Evolutionary conservation across 2,329 filamentous ascomycete genomes (phyloP), one percentile per base, ranked within the genome.

Genomic region (Xylariaceae sp.): DNA sequence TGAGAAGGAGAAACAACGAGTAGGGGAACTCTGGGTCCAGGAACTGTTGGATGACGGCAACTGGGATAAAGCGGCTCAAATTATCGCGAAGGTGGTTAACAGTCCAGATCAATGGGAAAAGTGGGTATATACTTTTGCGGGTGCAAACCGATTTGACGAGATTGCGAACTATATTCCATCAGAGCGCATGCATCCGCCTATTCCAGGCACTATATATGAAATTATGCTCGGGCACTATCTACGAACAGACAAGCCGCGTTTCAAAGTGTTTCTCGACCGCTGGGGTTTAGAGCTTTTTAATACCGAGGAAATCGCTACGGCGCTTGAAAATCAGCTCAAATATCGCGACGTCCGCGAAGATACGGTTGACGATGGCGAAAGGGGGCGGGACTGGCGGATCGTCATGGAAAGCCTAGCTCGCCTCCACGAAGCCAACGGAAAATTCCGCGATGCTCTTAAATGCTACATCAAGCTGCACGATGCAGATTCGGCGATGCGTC

Each of bases 381-480:
- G 80, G 59, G 88, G 88, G 0, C 78, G 88, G 49, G 92, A 97
- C 66, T 97, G 93, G 93, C 84, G 85, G 20, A 89, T 95, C 54
- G 81, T 99, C n/a, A 86, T 92, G 75, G 91, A 92, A 67, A 86
- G 89, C 54, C 77, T 99, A 29, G 93, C 91, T 0, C 91, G 87
- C 66, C 77, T 99, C 13, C 91, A 93, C 67, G 84, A 97, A 50
- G 89, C 89, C 7, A 88, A 87, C 61, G 90, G 91, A 0, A 86
- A 89, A 51, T 86, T 90, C 59, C 82, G 89, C 50, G 92, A 97
- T 67, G 93, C 95, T 1, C 76, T 99, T 37, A 87, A 84, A 66
- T 94, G 88, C 71, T 96, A 95, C 68, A 95, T 99, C 67, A 86
- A 84, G 58, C 81, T 97, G 3, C 92, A 97, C 67, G 91, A 99